Evolutionary conservation across 768 basidiomycete species (phyloP), one percentile per base, ranked within the genome.

Genomic region (Boletus sensibilis): DNA sequence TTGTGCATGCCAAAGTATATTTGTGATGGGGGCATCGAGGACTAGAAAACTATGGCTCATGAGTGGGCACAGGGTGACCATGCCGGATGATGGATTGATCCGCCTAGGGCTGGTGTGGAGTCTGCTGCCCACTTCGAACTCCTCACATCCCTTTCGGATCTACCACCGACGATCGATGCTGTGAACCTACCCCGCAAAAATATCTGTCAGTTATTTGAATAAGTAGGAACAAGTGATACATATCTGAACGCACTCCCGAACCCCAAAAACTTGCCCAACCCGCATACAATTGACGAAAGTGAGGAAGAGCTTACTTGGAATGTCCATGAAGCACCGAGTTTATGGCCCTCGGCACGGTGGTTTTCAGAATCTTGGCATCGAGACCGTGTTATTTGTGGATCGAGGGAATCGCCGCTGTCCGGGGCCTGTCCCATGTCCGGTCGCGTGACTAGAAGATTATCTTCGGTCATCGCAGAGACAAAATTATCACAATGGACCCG

Each of bases 371-470:
- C n/a, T 25, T 38, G 47, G 29, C 8, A 11, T 31, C 27, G 31
- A 59, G 46, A 5, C 25, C 25, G 11, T 42, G 50, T 31, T 37
- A 44, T 52, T 40, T 23, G 31, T 12, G 25, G 52, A 45, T 45
- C 8, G 11, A 39, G 35, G 45, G 13, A 25, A 27, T 16, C 8
- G 39, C 46, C 23, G 35, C 47, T 41, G 29, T 29, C 33, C 43
- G 16, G 40, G n/a, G n/a, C n/a, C n/a, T n/a, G n/a, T n/a, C n/a
- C n/a, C n/a, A n/a, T n/a, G n/a, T 29, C 33, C 43, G 16, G 40
- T 55, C 40, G 53, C 33, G 62, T 60, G 50, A 43, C 38, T 41
- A 25, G 3, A 43, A 40, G 52, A 38, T 21, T 35, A 35, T 33
- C 5, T 25, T 16, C 16, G 52, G 39, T 29, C 20, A 25, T 50